Base-by-base conservation (phyloP, 805 yeast species). In the Metschnikowia arizonensis region DNA sequence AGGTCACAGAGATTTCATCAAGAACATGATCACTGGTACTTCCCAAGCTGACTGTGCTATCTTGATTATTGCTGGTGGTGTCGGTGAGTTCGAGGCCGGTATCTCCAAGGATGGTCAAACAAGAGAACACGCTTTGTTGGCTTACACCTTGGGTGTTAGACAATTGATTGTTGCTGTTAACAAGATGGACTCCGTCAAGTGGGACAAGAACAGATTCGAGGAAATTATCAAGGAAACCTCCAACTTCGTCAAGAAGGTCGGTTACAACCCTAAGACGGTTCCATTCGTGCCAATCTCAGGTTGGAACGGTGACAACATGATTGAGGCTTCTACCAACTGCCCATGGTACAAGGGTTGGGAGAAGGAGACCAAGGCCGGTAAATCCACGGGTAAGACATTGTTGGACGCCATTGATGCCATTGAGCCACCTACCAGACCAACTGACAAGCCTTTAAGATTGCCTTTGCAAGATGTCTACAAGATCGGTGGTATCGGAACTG, bases 1-100 rank as follows among this genome's bases (percentile, higher is more conserved):
- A 73, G 96, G 95, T 70, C 96, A 87, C 85, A 83, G 91, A 77
- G 95, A 87, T 81, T 87, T 86, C 85, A 87, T 87, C 79, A 87
- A 88, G 83, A 87, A 87, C 79, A 87, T 87, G 95, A 87, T 86
- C 69, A 86, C 95, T 65, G 95, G 95, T 82, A 86, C 93, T 60
- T 82, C 93, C 62, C 95, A 88, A 77, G 93, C 95, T 68, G 95
- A 86, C 74, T 79, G 93, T 72, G 95, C 95, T 64, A 82, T 87
- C 59, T 81, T 87, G 68, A 88, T 88, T 65, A 85, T 87, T 69
- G 95, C 91, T 67, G 87, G 90, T 72, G 91, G 93, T 74, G 81
- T 80, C 67, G 93, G 93, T 85, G 95, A 87, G 74, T 87, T 86
- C 81, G 95, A 86, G 79, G 90, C 95, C 64, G 95, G 95, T 77